Base-by-base conservation (phyloP, 140 eudicot species). In the Cichorium intybus region DNA sequence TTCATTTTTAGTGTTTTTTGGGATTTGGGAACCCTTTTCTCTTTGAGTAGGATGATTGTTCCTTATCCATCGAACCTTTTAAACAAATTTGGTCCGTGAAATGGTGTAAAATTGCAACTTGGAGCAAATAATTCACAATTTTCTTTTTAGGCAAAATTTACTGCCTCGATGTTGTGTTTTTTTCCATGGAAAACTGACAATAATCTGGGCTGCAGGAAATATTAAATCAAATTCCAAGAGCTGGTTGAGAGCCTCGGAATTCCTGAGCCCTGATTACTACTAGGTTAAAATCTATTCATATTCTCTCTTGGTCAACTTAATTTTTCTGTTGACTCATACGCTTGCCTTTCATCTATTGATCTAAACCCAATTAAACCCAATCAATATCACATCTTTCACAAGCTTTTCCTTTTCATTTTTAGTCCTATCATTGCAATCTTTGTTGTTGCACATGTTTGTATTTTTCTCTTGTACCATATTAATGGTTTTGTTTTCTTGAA, bases 171-270 rank as follows among this genome's bases (percentile, higher is more conserved):
- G 39, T 55, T 35, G 65, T 64, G 76, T 43, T 51, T 52, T 37
- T 41, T 65, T 26, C 57, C 60, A 70, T 50, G 58, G 68, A 56
- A 67, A 70, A 71, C 91, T 88, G 83, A 77, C 77, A 10, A 46
- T 83, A 71, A 83, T 79, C 84, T 85, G 95, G 95, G 87, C 80
- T 80, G 97, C 95, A 85, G 97, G 90, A 74, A 41, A 48, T 63
- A 18, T 78, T 33, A 69, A 73, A 75, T 85, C 89, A 79, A 71
- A 73, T 78, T 79, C 79, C 84, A 89, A 83, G 85, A 81, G 91
- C 90, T 81, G 89, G 89, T 86, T 86, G 88, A 86, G 87, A 83
- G 87, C 84, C 85, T 81, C 82, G 84, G 89, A 81, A 76, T 81
- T 71, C 79, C 82, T 74, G 50, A 72, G 71, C 82, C 82, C 81